These are phyloP conservation scores for Claviceps pusilla DNA, from an alignment of 2,329 filamentous ascomycete genomes.

Conservation along the genomic window DNA sequence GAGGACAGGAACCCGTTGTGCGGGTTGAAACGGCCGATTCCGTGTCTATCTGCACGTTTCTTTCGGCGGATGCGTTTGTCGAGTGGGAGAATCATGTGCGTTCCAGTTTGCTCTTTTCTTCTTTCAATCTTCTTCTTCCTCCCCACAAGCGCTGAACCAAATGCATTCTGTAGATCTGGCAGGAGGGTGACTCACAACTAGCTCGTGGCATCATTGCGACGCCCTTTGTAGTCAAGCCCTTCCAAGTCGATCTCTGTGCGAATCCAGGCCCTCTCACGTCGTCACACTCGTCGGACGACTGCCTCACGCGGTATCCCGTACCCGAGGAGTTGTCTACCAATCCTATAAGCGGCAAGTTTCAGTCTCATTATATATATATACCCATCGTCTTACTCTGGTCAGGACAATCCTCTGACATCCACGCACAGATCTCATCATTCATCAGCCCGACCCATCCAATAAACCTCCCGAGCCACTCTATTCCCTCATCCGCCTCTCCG, in stretches of 20 bases:
- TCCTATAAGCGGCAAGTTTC: conserved; percentile 9
- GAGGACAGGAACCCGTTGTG: conserved; percentile 22
- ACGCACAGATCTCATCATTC: conserved; percentile 30
- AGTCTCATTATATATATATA: no score
- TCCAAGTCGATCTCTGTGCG: conserved; percentile 31
- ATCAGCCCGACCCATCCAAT: conserved; percentile 13
- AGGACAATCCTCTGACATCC: background rate
- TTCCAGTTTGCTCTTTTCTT: background rate
- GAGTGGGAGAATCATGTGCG: conserved; percentile 39
- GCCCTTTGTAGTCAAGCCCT: conserved; percentile 33
- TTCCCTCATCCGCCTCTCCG: conserved; percentile 37
- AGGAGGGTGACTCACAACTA: conserved; percentile 19
- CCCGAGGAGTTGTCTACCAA: conserved; percentile 20
- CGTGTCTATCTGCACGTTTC: conserved; percentile 33
- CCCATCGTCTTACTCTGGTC: background rate
- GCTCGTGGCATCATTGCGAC: conserved; percentile 41
- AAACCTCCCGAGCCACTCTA: conserved; percentile 27
- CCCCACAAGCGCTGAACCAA: background rate
- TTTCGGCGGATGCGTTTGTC: conserved; percentile 38
- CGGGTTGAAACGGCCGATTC: conserved; percentile 26
- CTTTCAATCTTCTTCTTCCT: background rate
- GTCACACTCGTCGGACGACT: conserved; percentile 27
- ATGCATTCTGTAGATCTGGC: conserved; percentile 25
- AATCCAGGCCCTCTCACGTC: conserved; percentile 9
- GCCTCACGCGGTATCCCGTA: conserved; percentile 30